Evolutionary conservation across 192 early-diverging fungal genomes (phyloP), one percentile per base, ranked within the genome.

Genomic region (Paraglomus occultum): DNA sequence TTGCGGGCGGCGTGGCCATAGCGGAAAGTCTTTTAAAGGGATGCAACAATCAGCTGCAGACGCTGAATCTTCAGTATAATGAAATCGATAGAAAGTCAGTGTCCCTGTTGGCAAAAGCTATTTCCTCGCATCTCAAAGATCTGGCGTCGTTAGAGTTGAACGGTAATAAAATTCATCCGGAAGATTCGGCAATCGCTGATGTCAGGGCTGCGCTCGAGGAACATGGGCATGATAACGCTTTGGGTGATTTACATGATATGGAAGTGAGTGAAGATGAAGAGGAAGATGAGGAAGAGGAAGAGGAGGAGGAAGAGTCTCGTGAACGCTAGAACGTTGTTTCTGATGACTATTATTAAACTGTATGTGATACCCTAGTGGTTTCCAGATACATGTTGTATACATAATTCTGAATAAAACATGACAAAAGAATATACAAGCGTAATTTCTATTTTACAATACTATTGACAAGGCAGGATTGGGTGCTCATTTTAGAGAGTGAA

Each of bases 231-330:
- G 85, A 83, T 54, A 94, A 95, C 67, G 91, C 89, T 23, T 77
- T 99, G 51, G 94, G 92, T 48, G 95, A 95, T 64, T 79, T 99
- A 46, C 95, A 97, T 63, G 96, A 99, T 66, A 99, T 99, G 95
- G 94, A 95, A 72, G 87, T 91, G 61, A 69, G 83, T 1, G 86
- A 88, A 6, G 84, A 87, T 48, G 89, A 87, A 9, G 90, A 91
- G 12, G 91, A 91, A 12, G 85, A 85, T 5, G 90, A 86, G 38
- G 80, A 80, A 7, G 83, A 84, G 5, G 82, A 84, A 18, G 84
- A 86, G 8, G 79, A 81, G 7, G 80, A 84, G 5, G 79, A 85
- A n/a, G n/a, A 31, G 3, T 31, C 31, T 31, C 31, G 3, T 3
- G 31, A 31, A 31, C 31, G 31, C 31, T 31, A 31, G 31, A n/a